phyloP scores from a whole-genome alignment of 805 yeast species.

The Pichia insulana region DNA sequence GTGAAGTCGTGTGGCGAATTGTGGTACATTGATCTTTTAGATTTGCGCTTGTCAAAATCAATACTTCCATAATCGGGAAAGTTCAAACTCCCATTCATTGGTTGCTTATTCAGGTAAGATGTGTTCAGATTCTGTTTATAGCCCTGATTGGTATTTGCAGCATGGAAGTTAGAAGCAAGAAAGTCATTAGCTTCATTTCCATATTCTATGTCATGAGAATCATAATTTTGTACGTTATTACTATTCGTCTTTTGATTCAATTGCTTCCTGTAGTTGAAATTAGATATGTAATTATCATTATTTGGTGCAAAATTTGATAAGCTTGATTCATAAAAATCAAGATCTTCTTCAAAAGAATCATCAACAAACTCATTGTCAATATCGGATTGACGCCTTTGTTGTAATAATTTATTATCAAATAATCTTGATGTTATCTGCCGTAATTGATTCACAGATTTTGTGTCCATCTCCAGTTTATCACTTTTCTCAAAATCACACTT shows the following conservation, averaged over 20 bases:
- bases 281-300: slow-evolving; percentile 7
- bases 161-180: slow-evolving; percentile 3
- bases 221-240: not conserved
- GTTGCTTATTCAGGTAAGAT: slow-evolving; percentile 5
- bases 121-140: slow-evolving; percentile 2
- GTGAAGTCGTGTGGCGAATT: slow-evolving; percentile 33
- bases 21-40: slow-evolving; percentile 21
- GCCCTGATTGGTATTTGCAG: not conserved
- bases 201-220: slow-evolving; percentile 19
- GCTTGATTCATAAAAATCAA: slow-evolving; percentile 15
- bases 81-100: not conserved
- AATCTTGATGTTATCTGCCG: slow-evolving; percentile 60
- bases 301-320: slow-evolving; percentile 1
- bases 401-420: slow-evolving; percentile 65
- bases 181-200: slow-evolving; percentile 19
- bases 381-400: slow-evolving; percentile 65
- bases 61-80: slow-evolving; percentile 13
- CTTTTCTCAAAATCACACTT: not conserved
- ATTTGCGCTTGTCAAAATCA: slow-evolving; percentile 7
- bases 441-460: slow-evolving; percentile 17
- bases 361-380: slow-evolving; percentile 29
- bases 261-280: slow-evolving; percentile 4
- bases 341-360: slow-evolving; percentile 48
- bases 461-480: slow-evolving; percentile 3
- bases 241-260: slow-evolving; percentile 1